Conservation (phyloP, 2,329 filamentous ascomycete genomes). For the Hypoxylon sp. region DNA sequence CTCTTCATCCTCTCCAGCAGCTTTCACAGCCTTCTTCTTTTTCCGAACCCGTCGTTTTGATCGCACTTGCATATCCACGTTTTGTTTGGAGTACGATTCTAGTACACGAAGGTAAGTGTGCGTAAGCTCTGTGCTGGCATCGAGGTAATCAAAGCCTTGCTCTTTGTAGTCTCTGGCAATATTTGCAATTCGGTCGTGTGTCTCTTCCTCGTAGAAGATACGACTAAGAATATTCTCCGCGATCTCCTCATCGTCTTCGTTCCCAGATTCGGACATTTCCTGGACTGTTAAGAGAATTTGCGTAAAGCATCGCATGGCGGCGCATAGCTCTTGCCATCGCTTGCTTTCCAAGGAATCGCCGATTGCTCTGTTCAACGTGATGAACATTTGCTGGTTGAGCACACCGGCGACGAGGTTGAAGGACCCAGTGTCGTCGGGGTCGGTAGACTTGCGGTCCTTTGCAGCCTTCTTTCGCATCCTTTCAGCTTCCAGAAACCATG, state of each 20-base stretch:
- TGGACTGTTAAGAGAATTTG: constrained; percentile 93
- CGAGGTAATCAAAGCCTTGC: constrained; percentile 92
- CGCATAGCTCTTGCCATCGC: constrained; percentile 86
- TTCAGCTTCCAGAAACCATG: constrained; percentile 93
- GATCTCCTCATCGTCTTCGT: constrained; percentile 97
- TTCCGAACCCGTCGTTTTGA: constrained; percentile 79
- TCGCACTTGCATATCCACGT: constrained; percentile 91
- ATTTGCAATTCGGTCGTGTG: constrained; percentile 85
- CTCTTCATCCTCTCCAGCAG: constrained; percentile 56
- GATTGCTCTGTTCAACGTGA: constrained; percentile 86
- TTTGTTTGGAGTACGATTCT: constrained; percentile 94
- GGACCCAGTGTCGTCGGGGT: constrained; percentile 71
- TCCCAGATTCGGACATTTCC: constrained; percentile 85
- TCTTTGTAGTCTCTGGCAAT: constrained; percentile 90
- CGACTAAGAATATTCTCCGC: constrained; percentile 96
- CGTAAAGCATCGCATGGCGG: constrained; percentile 93
- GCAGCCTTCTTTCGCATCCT: constrained; percentile 72
- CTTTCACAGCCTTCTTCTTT: constrained; percentile 75
- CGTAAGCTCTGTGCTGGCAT: constrained; percentile 88
- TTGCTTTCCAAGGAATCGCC: constrained; percentile 83
- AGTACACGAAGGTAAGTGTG: constrained; percentile 94
- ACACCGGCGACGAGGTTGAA: constrained; percentile 91
- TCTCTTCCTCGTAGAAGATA: constrained; percentile 98
- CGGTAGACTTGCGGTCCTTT: constrained; percentile 58
- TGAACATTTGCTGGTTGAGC: constrained; percentile 94